Percentiles rank a stretch among this genome's conserved stretches.
Evolutionary conservation across 768 basidiomycete species (phyloP).

Genomic region (Termitomyces sp.): DNA sequence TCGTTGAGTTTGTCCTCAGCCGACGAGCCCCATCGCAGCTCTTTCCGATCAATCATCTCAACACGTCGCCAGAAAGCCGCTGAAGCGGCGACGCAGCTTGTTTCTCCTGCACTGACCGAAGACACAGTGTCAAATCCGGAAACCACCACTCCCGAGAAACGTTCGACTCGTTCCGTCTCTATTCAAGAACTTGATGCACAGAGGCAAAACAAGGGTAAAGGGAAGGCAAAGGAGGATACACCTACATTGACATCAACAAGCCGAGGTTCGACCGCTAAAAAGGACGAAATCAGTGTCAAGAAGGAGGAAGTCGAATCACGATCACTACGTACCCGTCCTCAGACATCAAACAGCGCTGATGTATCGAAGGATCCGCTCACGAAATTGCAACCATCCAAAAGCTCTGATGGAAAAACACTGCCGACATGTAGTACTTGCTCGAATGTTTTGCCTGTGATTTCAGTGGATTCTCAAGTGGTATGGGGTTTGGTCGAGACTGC

Average conservation of each 20-base stretch:
- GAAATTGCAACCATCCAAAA: slow-evolving; percentile 45
- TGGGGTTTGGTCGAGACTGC: slow-evolving; percentile 55
- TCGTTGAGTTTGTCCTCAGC: slow-evolving; percentile 40
- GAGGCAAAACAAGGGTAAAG: slow-evolving; percentile 39
- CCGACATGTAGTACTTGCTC: slow-evolving; percentile 72
- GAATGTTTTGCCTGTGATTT: slow-evolving; percentile 72
- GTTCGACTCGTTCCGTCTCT: slow-evolving; percentile 33
- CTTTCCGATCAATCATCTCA: slow-evolving; percentile 56
- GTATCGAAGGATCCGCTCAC: slow-evolving; percentile 31
- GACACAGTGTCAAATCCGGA: slow-evolving; percentile 35
- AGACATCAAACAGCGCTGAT: slow-evolving; percentile 33
- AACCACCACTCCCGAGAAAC: slow-evolving; percentile 26
- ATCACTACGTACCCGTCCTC: slow-evolving; percentile 47
- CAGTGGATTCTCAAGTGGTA: slow-evolving; percentile 70
- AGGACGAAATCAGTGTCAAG: slow-evolving; percentile 25
- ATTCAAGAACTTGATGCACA: slow-evolving; percentile 21
- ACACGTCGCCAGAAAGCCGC: slow-evolving; percentile 54
- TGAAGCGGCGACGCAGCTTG: slow-evolving; percentile 30
- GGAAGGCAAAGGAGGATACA: slow-evolving; percentile 18
- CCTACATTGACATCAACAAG: slow-evolving; percentile 27
- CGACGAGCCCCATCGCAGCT: slow-evolving; percentile 29
- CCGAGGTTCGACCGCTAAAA: slow-evolving; percentile 18
- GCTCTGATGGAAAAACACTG: slow-evolving; percentile 62
- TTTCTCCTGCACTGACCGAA: slow-evolving; percentile 47
- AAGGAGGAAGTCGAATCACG: slow-evolving; percentile 52